Evolutionary conservation across 208 protist genomes (phyloP).

Genomic region (Phytomonas sp.): DNA sequence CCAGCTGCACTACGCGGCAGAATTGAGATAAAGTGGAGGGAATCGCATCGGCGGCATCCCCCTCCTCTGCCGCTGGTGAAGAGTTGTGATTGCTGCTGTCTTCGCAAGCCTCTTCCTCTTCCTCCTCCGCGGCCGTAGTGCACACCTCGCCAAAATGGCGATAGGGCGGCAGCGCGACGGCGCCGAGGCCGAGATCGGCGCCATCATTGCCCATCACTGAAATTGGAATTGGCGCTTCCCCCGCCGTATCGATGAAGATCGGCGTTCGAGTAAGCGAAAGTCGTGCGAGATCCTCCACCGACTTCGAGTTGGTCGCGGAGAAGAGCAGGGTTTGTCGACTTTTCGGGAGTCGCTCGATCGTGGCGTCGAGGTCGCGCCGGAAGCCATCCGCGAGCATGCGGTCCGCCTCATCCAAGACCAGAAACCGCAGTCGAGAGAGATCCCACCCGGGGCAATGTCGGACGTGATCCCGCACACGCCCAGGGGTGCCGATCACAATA

Average conservation of each 20-base stretch:
- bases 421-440: constrained; percentile 90
- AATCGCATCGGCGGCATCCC: constrained; percentile 43
- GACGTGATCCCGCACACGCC: constrained; percentile 85
- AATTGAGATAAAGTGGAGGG: constrained; percentile 78
- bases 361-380: constrained; percentile 94
- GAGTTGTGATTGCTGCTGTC: constrained; percentile 8
- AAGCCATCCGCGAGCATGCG: constrained; percentile 99
- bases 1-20: constrained; percentile 59
- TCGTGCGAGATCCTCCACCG: constrained; percentile 80
- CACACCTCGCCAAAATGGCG: not conserved
- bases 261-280: constrained; percentile 92
- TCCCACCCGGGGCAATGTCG: constrained; percentile 61
- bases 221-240: constrained; percentile 35
- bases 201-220: constrained; percentile 11
- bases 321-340: constrained; percentile 96
- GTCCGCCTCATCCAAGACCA: constrained; percentile 99
- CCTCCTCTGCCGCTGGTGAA: constrained; percentile 9
- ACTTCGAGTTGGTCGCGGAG: constrained; percentile 94
- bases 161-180: constrained; percentile 1
- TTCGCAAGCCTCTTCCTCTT: constrained; percentile 14
- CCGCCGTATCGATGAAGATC: constrained; percentile 79
- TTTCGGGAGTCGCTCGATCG: constrained; percentile 81
- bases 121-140: constrained; percentile 9
- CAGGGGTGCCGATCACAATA: constrained; percentile 84
- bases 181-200: constrained; percentile 2